A percentile compares a stretch with the other conserved stretches of the same genome.
These are phyloP conservation scores for Fusarium bactridioides DNA, from an alignment of 2,329 filamentous ascomycete genomes.

Conservation along the genomic window DNA sequence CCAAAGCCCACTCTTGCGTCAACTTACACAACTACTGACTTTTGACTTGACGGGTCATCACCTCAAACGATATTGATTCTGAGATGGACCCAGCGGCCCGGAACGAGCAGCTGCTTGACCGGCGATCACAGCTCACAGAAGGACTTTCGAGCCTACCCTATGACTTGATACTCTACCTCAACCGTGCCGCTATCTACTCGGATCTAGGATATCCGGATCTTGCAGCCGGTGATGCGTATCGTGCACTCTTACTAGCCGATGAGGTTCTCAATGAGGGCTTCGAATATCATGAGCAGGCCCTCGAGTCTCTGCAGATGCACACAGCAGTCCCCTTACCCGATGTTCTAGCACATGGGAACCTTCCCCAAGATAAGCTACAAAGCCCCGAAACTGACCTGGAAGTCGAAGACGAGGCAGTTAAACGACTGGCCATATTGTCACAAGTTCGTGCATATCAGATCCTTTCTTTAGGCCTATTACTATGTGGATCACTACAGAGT, in stretches of 20 bases:
- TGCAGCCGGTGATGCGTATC: constrained; percentile 88
- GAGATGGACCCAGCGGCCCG: constrained; percentile 48
- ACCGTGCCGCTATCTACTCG: constrained; percentile 75
- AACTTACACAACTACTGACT: constrained; percentile 4
- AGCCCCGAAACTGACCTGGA: constrained; percentile 45
- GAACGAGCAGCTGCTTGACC: constrained; percentile 57
- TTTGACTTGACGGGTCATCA: neutral
- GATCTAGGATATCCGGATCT: constrained; percentile 88
- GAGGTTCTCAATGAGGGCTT: constrained; percentile 80
- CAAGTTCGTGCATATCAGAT: constrained; percentile 68
- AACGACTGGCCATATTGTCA: constrained; percentile 56
- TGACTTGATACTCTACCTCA: constrained; percentile 70
- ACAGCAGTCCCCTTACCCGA: constrained; percentile 50
- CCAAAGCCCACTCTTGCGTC: neutral
- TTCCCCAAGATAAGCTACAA: constrained; percentile 48
- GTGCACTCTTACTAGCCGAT: constrained; percentile 85
- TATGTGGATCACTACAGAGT: constrained; percentile 74
- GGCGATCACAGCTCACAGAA: constrained; percentile 66
- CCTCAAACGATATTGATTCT: neutral
- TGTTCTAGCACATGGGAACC: constrained; percentile 56
- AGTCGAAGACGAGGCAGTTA: constrained; percentile 45
- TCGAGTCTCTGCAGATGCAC: constrained; percentile 57
- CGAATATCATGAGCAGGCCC: constrained; percentile 79
- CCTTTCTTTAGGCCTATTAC: constrained; percentile 64
- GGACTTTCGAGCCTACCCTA: constrained; percentile 62